A percentile compares a stretch with the other conserved stretches of the same genome.
Conservation (phyloP, 257 asterid genomes). For the Nicotiana paniculata region DNA sequence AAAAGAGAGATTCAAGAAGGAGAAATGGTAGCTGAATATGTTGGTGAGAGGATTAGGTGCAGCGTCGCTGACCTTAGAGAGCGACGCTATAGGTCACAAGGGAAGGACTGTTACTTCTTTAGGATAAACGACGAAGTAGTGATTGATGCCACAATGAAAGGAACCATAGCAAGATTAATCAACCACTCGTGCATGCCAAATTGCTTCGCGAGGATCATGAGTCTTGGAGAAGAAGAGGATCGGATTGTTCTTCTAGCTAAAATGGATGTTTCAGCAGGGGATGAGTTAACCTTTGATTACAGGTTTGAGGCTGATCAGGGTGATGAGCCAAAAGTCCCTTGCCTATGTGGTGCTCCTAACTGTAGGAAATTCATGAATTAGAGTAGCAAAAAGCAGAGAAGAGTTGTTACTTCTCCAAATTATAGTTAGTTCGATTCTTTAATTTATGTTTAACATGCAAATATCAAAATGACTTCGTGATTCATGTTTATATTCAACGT, state of each 20-base stretch:
- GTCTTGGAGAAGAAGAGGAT: slow-evolving; percentile 1
- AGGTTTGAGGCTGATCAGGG: not conserved
- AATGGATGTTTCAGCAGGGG: slow-evolving; percentile 1
- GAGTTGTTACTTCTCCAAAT: not conserved
- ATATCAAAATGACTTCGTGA: not conserved
- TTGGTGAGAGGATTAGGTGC: slow-evolving; percentile 10
- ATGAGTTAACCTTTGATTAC: slow-evolving; percentile 10
- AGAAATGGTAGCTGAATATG: slow-evolving; percentile 2
- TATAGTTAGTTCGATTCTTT: not conserved
- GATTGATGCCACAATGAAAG: slow-evolving; percentile 12
- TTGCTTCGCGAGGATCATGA: slow-evolving; percentile 12
- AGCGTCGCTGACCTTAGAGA: slow-evolving; percentile 6
- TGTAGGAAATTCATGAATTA: slow-evolving; percentile 12
- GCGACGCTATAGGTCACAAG: not conserved
- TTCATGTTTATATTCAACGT: too few species aligned
- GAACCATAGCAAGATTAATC: not conserved
- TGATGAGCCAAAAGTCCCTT: not conserved
- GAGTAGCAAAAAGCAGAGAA: not conserved
- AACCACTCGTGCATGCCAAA: slow-evolving; percentile 11
- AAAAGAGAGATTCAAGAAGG: slow-evolving; percentile 4
- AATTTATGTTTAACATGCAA: not conserved
- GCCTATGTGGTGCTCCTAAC: slow-evolving; percentile 12
- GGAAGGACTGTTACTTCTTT: slow-evolving; percentile 10
- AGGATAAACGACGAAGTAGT: slow-evolving; percentile 5
- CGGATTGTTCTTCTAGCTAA: slow-evolving; percentile 3